These are phyloP conservation scores for Pleomassaria siparia DNA, from an alignment of 2,329 filamentous ascomycete genomes.

Conservation along the genomic window DNA sequence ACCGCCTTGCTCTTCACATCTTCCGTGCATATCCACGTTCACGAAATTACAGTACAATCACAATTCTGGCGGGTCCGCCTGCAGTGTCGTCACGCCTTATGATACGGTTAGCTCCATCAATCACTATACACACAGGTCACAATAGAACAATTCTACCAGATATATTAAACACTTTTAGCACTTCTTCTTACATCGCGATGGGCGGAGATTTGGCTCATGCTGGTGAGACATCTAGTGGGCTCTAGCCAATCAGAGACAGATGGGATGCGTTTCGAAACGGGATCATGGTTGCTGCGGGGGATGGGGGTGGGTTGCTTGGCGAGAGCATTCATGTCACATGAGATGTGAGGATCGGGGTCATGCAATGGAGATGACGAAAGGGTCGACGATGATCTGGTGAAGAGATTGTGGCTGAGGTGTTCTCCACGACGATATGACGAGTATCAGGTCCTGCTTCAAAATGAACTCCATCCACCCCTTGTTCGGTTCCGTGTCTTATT, in stretches of 20 bases:
- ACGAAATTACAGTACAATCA: no score
- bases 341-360: not conserved
- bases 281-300: not conserved
- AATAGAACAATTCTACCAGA: not conserved
- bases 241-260: not conserved
- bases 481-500: no score
- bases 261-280: not conserved
- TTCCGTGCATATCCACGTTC: no score
- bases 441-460: no score
- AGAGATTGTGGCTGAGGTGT: no score
- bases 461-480: no score
- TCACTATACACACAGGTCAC: no score
- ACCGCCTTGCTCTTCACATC: no score
- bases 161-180: not conserved
- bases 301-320: not conserved
- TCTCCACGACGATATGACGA: no score
- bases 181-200: not conserved
- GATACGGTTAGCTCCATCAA: no score
- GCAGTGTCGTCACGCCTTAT: no score
- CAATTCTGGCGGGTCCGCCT: no score
- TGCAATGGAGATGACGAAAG: not conserved
- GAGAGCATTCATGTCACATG: not conserved
- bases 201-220: not conserved
- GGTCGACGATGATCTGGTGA: not conserved
- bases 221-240: not conserved